Evolutionary conservation across 257 asterid genomes (phyloP).

Genomic region (Cruciata laevipes): DNA sequence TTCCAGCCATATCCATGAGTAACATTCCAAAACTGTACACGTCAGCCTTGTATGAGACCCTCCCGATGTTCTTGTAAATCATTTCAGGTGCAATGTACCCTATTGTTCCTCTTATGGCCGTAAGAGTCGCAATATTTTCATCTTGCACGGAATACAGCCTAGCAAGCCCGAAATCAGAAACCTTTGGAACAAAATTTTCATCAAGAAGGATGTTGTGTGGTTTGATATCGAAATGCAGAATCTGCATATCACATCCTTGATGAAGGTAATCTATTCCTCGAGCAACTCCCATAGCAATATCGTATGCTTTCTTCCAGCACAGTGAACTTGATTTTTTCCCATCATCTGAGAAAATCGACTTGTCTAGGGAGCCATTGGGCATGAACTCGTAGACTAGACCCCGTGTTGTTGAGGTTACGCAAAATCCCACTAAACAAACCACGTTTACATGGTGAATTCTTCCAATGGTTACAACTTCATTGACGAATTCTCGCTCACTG

Average conservation of each 20-base stretch:
- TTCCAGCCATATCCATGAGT: background rate
- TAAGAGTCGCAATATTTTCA: too few relatives aligned
- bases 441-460: too few relatives aligned
- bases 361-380: too few relatives aligned
- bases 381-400: background rate
- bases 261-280: constrained; percentile 13
- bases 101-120: too few relatives aligned
- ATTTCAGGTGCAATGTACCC: too few relatives aligned
- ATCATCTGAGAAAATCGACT: background rate
- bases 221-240: constrained; percentile 13
- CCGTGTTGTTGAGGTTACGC: background rate
- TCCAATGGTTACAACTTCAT: too few relatives aligned
- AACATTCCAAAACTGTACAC: too few relatives aligned
- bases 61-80: background rate
- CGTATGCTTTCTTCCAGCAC: constrained; percentile 4
- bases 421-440: background rate
- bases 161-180: constrained; percentile 18
- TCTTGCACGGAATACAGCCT: constrained; percentile 9
- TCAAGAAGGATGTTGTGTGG: too few relatives aligned
- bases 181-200: constrained; percentile 13
- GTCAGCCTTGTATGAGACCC: constrained; percentile 1
- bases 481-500: too few relatives aligned
- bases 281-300: too few relatives aligned
- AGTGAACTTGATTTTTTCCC: background rate
- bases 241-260: constrained; percentile 9